Evolutionary conservation across 345 rosid genomes (phyloP).

Genomic region (Arabidopsis suecica): DNA sequence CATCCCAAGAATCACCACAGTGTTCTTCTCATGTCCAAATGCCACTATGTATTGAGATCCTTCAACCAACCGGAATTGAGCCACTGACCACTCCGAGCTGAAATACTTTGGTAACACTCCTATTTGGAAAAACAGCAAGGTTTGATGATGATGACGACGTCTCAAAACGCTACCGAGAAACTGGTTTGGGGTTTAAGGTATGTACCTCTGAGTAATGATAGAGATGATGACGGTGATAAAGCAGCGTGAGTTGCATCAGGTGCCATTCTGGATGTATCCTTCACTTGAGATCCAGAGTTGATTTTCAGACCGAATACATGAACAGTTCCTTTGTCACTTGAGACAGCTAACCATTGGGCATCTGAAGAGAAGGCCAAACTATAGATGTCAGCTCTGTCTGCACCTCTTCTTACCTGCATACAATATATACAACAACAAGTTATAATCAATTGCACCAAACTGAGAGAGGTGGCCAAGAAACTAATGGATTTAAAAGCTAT

Average conservation of each 20-base stretch:
- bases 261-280: constrained; percentile 46
- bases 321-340: constrained; percentile 98
- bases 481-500: background rate
- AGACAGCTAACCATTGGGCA: constrained; percentile 89
- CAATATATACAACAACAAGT: background rate
- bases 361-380: constrained; percentile 90
- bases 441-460: constrained; percentile 1
- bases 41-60: constrained; percentile 82
- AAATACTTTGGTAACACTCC: constrained; percentile 96
- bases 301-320: constrained; percentile 88
- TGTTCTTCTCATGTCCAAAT: constrained; percentile 88
- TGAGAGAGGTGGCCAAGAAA: background rate
- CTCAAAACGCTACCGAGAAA: background rate
- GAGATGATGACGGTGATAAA: constrained; percentile 49
- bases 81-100: constrained; percentile 96
- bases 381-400: constrained; percentile 93
- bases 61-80: constrained; percentile 81
- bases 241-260: constrained; percentile 45
- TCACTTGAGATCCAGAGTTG: constrained; percentile 57
- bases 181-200: constrained; percentile 3
- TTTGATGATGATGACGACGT: background rate
- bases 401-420: constrained; percentile 88
- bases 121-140: constrained; percentile 32
- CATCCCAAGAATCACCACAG: constrained; percentile 82
- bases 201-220: constrained; percentile 78